Evolutionary conservation across 2,329 filamentous ascomycete species (phyloP), one percentile per base, ranked within the genome.

Genomic region (Madurella fahalii): DNA sequence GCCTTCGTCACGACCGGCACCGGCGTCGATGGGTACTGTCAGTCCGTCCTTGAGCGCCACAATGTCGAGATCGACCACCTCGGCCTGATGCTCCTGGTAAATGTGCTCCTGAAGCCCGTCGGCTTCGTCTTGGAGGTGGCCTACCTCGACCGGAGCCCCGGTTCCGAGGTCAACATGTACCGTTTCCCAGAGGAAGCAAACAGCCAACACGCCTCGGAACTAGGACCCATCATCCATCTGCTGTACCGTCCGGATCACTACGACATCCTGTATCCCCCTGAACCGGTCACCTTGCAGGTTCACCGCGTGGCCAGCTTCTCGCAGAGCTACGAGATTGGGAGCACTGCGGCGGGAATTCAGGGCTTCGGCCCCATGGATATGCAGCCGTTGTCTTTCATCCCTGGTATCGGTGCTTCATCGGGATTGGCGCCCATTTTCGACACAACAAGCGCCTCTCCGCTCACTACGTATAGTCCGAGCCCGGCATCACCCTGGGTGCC

Each of bases 61-160:
- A 81, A 86, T 62, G 83, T 85, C 48, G 93, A 97, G 73, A 95
- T 97, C 59, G 94, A 99, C 63, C 85, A 96, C 64, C 75, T 96
- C n/a, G 89, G 90, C 42, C 79, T 97, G 58, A 83, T 83, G 56
- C 83, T 90, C 2, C 76, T 97, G 47, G 82, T 87, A 58, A 85
- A 93, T 59, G 81, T 90, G 25, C 78, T 97, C 3, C 82, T 97
- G 59, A 86, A 89, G 66, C 89, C 87, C 8, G 85, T 86, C 47
- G 84, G 85, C 15, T 83, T 96, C 59, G 84, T 86, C 4, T 81
- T 97, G 17, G 90, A 96, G 67, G 89, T 97, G 58, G 84, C 90
- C 51, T 96, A 97, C 68, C 82, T 99, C 9, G 94, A 97, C 68
- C 84, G 90, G 63, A 96, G 89, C 64, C 77, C 84, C 44, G 92